These are phyloP conservation scores for Colletotrichum orchidophilum DNA, from an alignment of 2,329 filamentous ascomycete species.

Conservation along the genomic window DNA sequence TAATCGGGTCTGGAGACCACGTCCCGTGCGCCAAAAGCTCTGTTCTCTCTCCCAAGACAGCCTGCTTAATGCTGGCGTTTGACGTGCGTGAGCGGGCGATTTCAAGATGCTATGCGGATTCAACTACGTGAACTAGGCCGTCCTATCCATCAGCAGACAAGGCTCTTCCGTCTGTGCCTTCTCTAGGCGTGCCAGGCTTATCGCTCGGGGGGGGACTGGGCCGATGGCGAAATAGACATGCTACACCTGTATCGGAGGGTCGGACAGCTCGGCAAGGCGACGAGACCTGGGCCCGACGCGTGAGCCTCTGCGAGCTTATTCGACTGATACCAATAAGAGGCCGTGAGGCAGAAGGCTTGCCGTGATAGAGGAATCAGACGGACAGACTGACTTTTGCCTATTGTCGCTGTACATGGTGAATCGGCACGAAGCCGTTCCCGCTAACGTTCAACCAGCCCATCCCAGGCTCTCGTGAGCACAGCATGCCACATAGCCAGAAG, in stretches of 20 bases:
- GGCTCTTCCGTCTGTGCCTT: conserved; percentile 22
- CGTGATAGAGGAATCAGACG: conserved; percentile 6
- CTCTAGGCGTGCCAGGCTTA: conserved; percentile 3
- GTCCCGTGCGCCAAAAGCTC: conserved; percentile 21
- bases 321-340: conserved; percentile 8
- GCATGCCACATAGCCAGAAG: too few species aligned
- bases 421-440: conserved; percentile 23
- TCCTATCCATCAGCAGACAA: not conserved
- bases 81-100: not conserved
- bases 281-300: conserved; percentile 18
- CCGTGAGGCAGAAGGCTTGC: not conserved
- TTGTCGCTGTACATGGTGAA: not conserved
- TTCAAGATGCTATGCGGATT: conserved; percentile 16
- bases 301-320: conserved; percentile 26
- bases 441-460: conserved; percentile 6
- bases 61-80: conserved; percentile 10
- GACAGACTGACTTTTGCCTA: conserved; percentile 16
- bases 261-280: conserved; percentile 27
- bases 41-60: conserved; percentile 5
- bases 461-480: conserved; percentile 3
- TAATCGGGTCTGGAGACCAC: conserved; percentile 10
- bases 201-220: conserved; percentile 1
- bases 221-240: conserved; percentile 29
- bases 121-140: not conserved
- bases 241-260: conserved; percentile 30